A percentile compares a stretch with the other conserved stretches of the same genome.
Conservation (phyloP, 192 early-diverging fungal genomes). For the Rhizophagus prolifer region DNA sequence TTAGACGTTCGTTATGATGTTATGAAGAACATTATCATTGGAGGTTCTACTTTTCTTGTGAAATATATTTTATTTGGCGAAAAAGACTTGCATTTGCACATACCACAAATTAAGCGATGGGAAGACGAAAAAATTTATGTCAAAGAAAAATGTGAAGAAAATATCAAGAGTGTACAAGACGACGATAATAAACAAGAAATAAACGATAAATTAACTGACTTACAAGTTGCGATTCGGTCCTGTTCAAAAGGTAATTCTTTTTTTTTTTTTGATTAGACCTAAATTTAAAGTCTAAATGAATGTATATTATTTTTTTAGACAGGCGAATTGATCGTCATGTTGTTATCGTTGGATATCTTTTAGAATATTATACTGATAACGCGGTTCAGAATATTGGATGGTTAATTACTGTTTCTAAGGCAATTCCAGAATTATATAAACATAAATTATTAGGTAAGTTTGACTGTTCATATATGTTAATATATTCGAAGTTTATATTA, state of each 20-base stretch:
- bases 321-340: not conserved
- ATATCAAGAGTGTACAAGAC: not conserved
- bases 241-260: not conserved
- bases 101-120: not conserved
- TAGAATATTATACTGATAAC: not conserved
- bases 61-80: not conserved
- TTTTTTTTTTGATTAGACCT: no score
- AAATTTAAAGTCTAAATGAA: no score
- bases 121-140: not conserved
- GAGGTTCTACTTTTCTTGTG: not conserved
- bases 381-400: not conserved
- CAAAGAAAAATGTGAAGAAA: not conserved
- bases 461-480: not conserved
- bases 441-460: not conserved
- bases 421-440: not conserved
- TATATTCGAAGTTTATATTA: no score
- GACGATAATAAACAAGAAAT: not conserved
- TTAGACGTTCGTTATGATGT: not conserved
- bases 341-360: not conserved
- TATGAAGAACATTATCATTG: not conserved
- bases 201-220: not conserved
- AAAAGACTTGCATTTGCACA: not conserved
- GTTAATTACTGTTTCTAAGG: not conserved
- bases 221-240: not conserved
- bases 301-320: not conserved